Evolutionary conservation across 306 rosid genomes (phyloP).

Genomic region (Vigna hirtella): DNA sequence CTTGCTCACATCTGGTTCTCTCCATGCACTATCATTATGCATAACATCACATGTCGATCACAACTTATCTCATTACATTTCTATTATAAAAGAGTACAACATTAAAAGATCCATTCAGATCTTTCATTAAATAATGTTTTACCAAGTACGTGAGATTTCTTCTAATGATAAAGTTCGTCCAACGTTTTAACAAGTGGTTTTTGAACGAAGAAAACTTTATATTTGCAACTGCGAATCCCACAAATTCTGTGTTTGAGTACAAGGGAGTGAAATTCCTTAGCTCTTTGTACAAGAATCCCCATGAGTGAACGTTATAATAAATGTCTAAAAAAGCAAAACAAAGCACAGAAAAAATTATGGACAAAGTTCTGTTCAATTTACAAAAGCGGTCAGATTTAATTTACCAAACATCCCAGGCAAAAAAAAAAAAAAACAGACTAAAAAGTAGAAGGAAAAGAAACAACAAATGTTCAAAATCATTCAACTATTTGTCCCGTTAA

Average conservation of each 20-base stretch:
- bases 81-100: too few species aligned
- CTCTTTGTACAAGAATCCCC: constrained; percentile 16
- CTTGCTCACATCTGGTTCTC: too few species aligned
- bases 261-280: too few species aligned
- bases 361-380: constrained; percentile 39
- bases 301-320: not conserved
- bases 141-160: too few species aligned
- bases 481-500: constrained; percentile 36
- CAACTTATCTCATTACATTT: too few species aligned
- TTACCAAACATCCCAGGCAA: constrained; percentile 11
- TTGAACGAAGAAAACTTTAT: too few species aligned
- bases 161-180: too few species aligned
- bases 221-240: not conserved
- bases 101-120: too few species aligned
- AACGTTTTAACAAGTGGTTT: too few species aligned
- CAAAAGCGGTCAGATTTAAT: constrained; percentile 19
- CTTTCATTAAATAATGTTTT: too few species aligned
- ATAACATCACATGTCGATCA: too few species aligned
- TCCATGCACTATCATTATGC: too few species aligned
- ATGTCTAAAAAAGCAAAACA: not conserved
- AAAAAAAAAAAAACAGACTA: not conserved
- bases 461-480: constrained; percentile 22
- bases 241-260: not conserved
- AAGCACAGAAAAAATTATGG: not conserved
- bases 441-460: constrained; percentile 14